Base-by-base conservation (phyloP, 192 early-diverging fungal genomes). In the Coemansia sp. region DNA sequence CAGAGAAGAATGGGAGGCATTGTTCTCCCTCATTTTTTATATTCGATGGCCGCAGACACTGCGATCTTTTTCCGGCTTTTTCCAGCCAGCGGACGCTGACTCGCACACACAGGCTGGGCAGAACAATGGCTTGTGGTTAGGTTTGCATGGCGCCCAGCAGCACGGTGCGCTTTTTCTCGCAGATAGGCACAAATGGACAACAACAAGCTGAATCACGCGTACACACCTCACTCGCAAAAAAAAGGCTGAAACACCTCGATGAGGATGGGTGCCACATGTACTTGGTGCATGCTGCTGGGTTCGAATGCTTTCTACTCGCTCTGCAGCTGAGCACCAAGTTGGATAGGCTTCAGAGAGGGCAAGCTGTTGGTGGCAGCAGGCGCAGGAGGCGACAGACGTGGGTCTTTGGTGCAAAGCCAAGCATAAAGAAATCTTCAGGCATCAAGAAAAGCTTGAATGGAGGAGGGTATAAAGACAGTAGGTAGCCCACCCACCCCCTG, bases 401-500 rank as follows among this genome's bases (percentile, higher is more conserved):
- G 9, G 9, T 54, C 3, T 26, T 54, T 8, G 51, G 51, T 54
- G 51, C 21, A 54, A 54, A 22, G 10, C n/a, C 19, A 56, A 56
- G 26, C 19, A 32, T 56, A 36, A 56, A 37, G 16, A 59, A 26
- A 26, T 26, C 26, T 26, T 26, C 26, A 26, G 26, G 21, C 21
- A 45, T 45, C 8, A 8, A 26, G 26, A 54, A 54, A 26, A 1
- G 26, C 26, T 26, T 26, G 26, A 6, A 54, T 26, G 0, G 21
- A 22, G 51, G 51, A 22, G 57, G 56, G 5, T 16, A 59, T 19
- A 59, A 59, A 59, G 39, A 39, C 57, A 59, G 57, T 41, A 59
- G 57, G 57, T 37, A 40, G 39, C 8, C 8, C 39, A 59, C 57
- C 57, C 32, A 8, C 57, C 54, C 57, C 57, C 57, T 40, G 57